Conservation (phyloP, 768 basidiomycete species). For the Amanita subjunquillea region DNA sequence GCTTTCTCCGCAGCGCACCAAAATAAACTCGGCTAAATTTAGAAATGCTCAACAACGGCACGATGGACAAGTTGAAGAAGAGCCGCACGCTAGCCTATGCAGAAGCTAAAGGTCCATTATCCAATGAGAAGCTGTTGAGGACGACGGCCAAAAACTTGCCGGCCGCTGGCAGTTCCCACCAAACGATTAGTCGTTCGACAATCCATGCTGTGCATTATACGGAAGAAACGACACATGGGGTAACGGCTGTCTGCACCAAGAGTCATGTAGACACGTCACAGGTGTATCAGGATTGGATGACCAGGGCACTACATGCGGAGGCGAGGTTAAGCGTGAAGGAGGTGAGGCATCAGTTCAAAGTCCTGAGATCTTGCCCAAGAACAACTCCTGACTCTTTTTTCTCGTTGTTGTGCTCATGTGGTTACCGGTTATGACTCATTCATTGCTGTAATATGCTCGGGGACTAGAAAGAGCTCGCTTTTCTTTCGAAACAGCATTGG, state of each 20-base stretch:
- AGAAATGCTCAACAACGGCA: background rate
- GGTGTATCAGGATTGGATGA: constrained; percentile 48
- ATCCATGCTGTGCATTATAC: background rate
- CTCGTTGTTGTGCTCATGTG: no score
- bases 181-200: background rate
- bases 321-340: constrained; percentile 40
- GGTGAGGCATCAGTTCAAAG: constrained; percentile 18
- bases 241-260: background rate
- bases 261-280: constrained; percentile 17
- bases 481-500: constrained; percentile 30
- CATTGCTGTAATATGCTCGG: constrained; percentile 7
- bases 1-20: no score
- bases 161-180: no score
- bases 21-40: background rate
- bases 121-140: background rate
- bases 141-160: background rate
- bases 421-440: no score
- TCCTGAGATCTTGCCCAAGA: no score
- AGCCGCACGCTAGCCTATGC: constrained; percentile 4
- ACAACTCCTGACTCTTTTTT: no score
- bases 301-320: constrained; percentile 57
- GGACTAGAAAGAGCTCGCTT: constrained; percentile 31
- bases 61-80: constrained; percentile 4
- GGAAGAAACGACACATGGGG: background rate
- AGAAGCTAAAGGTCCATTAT: constrained; percentile 1